Base-by-base conservation (phyloP, 345 rosid genomes). In the Eucalyptus brandiana region DNA sequence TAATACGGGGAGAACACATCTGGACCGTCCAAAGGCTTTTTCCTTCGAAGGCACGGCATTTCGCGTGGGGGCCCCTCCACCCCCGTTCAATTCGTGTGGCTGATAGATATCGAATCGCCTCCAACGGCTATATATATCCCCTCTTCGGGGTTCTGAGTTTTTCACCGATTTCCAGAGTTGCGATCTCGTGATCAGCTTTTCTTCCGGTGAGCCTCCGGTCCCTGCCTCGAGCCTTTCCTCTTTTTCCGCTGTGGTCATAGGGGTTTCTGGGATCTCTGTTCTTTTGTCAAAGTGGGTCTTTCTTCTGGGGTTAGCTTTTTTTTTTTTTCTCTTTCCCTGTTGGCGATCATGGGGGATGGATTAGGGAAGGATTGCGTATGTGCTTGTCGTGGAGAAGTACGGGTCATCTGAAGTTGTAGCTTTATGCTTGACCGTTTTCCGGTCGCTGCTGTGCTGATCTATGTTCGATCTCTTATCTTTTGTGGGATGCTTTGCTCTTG, bases 81-180 rank as follows among this genome's bases (percentile, higher is more conserved):
- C 32, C 30, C 15, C 1, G 47, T 37, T 10, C 45, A 37, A 34
- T 76, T 37, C 83, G 28, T 21, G 83, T 40, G 83, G 83, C 47
- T 6, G 28, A 2, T 3, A 37, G 44, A 11, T 2, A 12, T 76
- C 47, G 13, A 40, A 76, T 3, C 83, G 2, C 47, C 47, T 76
- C 83, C 85, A 76, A 40, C 30, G 85, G 8, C 47, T 40, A 72
- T 72, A 76, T 76, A 76, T 37, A 11, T 44, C 30, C 30, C 85
- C 30, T 3, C 30, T 12, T 0, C 9, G 1, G 17, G 47, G 5
- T 3, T 11, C 0, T 0, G 47, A 3, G 3, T 40, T 26, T 40
- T 5, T 6, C 30, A 40, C 12, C 2, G 47, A 37, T 42, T 72
- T 76, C 81, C 4, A 19, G 14, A 72, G 45, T 4, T 2, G 13